Base-by-base conservation (phyloP, 2,329 filamentous ascomycete genomes). In the Dothideomycetes sp. region DNA sequence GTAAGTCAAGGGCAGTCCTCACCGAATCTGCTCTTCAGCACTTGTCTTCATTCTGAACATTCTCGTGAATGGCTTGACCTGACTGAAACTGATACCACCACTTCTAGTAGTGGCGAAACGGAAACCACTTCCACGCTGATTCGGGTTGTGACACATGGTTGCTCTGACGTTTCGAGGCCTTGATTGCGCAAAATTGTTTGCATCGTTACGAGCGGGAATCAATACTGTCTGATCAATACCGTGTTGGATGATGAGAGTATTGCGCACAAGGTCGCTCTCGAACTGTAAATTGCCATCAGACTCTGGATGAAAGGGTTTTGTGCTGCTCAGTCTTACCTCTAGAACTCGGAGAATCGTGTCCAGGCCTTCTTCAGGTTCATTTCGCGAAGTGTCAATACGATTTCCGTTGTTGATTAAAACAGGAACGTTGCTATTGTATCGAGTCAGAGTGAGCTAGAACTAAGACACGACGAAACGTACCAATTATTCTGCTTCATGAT, bases 141-240 rank as follows among this genome's bases (percentile, higher is more conserved):
- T 18, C 28, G 67, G 68, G 2, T 51, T 45, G 45, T 85, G 78
- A 45, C 80, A 73, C 46, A 81, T 72, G 41, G 84, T 89, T 43
- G 78, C 74, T 39, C 68, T 74, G 9, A 89, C 84, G 48, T 94
- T 89, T 11, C 63, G 69, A 1, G 80, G 78, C n/a, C 66, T 67
- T 28, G 67, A 69, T 39, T 82, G 76, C 73, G 94, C 84, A 32
- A 84, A 73, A 4, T 69, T 64, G 30, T 80, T 69, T 1, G 81
- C 91, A 42, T 84, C 73, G 1, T 69, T 60, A 19, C 83, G 69
- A 20, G 80, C 69, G 41, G 78, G 69, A 40, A 95, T 77, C 1
- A 98, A 68, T 5, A 94, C 75, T 6, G 81, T 77, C 58, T 95
- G 88, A 47, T 98, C 91, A 38, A 95, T 85, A 5, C 67, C 64